Evolutionary conservation across 2,329 filamentous ascomycete genomes (phyloP), one percentile per base, ranked within the genome.

Genomic region (Capronia coronata): DNA sequence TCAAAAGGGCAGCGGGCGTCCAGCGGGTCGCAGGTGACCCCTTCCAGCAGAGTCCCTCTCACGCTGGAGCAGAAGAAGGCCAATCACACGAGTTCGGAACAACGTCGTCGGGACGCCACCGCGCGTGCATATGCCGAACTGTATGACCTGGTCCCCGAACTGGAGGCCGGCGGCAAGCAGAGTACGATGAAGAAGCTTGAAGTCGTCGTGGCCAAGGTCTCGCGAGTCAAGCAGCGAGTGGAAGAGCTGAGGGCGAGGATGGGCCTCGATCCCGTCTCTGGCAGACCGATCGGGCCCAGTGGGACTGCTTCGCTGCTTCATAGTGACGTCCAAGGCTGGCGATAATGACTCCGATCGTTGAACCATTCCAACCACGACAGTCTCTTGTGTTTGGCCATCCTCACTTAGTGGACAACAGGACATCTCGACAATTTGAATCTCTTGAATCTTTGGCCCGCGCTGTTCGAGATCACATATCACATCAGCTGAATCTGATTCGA

Each of bases 141-240:
- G 19, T 61, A 57, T 37, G 59, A 61, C 16, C 49, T 59, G 19
- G 59, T 61, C 1, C 59, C 59, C 18, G 59, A 58, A 41, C 43
- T 59, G 2, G 50, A 57, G 25, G 51, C 55, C 14, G 27, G 51
- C 49, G 57, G 57, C 1, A 61, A 59, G 42, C 59, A 58, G 32
- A 61, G 59, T 43, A 58, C 55, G 2, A 59, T 61, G 59, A 59
- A 61, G 42, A 59, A 58, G 48, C 57, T 61, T 4, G 57, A 59
- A 39, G 44, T 56, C 19, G 59, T 61, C 9, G 59, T 61, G 19
- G 51, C 51, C 18, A 58, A 59, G 30, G 55, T 59, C 23, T 38
- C 35, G 18, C 38, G 39, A 14, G 52, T 55, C 18, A 59, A 57
- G 44, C 42, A 48, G 22, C 43, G 40, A 19, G 49, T 58, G 8